A percentile compares a stretch with the other conserved stretches of the same genome.
Conservation (phyloP, 306 rosid genomes). For the Quercus variabilis region DNA sequence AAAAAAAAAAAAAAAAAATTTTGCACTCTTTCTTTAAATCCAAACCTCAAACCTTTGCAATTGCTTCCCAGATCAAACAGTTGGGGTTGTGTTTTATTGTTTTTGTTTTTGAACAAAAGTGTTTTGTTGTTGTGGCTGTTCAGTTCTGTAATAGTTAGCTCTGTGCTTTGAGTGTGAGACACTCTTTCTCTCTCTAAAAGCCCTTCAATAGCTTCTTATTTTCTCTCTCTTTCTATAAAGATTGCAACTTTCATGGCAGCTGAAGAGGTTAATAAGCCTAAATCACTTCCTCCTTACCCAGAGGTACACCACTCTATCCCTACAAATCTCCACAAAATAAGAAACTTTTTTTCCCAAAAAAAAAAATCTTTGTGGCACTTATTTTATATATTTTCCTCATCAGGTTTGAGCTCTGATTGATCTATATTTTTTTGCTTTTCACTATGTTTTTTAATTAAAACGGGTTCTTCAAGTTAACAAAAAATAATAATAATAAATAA, state of each 20-base stretch:
- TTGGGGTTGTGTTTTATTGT: neutral
- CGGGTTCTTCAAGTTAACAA: too few relatives aligned
- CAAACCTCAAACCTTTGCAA: conserved; percentile 31
- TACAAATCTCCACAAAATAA: neutral
- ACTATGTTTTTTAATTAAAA: neutral
- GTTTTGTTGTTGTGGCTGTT: conserved; percentile 1
- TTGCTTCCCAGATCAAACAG: conserved; percentile 34
- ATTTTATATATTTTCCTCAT: neutral
- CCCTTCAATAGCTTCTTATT: conserved; percentile 18
- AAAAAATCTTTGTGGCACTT: neutral
- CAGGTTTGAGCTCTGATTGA: neutral
- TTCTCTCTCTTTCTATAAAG: neutral
- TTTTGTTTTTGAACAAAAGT: conserved; percentile 11
- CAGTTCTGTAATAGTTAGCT: neutral
- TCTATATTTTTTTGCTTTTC: neutral
- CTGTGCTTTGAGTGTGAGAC: neutral
- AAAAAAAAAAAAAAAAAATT: neutral
- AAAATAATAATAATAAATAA: too few relatives aligned
- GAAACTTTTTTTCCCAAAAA: neutral
- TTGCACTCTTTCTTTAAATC: conserved; percentile 39
- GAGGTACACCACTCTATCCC: conserved; percentile 47
- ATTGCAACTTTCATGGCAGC: conserved; percentile 51
- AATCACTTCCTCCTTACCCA: conserved; percentile 73
- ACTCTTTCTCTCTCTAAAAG: neutral
- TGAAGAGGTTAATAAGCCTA: conserved; percentile 45